Base-by-base conservation (phyloP, 179 eudicot species). In the Camellia oleifera region DNA sequence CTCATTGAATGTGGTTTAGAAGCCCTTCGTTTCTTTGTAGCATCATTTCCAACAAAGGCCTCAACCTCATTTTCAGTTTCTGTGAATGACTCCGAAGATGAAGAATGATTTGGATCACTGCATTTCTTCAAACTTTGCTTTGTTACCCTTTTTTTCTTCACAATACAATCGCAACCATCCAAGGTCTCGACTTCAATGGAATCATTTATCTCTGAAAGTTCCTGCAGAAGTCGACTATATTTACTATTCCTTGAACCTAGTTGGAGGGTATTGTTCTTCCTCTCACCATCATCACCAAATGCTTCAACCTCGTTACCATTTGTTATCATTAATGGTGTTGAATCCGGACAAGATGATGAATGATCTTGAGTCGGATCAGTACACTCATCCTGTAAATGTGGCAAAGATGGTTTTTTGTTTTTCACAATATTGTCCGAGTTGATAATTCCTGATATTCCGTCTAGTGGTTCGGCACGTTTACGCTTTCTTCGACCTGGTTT, bases 111-210 rank as follows among this genome's bases (percentile, higher is more conserved):
- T 6, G 7, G 65, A 56, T 32, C 78, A 57, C 45, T 14, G 32
- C 56, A 26, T 44, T 50, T 80, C 18, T 74, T 56, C 66, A 66
- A 74, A 80, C 57, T 74, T 48, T 13, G 78, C 76, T 53, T 76
- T 15, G 26, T 48, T 58, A 46, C 44, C 65, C 62, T 69, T 76
- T 62, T 32, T 72, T 77, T 77, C 17, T 57, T 62, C 20, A 20
- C 63, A 64, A 67, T 45, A 50, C 60, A 46, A 63, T 63, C 61
- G 61, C 64, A 53, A 3, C 63, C 61, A 10, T 66, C 70, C 11
- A 71, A 77, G 40, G 77, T 71, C 52, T 81, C 83, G 17, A 69
- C 66, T n/a, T 69, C 80, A 63, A 54, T 54, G 7, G 69, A 32
- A 32, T 77, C 58, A 1, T 54, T 69, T 4, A 42, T 26, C 75